These are phyloP conservation scores for Kazachstania sp. DNA, from an alignment of 1,139 yeast species.

Conservation along the genomic window DNA sequence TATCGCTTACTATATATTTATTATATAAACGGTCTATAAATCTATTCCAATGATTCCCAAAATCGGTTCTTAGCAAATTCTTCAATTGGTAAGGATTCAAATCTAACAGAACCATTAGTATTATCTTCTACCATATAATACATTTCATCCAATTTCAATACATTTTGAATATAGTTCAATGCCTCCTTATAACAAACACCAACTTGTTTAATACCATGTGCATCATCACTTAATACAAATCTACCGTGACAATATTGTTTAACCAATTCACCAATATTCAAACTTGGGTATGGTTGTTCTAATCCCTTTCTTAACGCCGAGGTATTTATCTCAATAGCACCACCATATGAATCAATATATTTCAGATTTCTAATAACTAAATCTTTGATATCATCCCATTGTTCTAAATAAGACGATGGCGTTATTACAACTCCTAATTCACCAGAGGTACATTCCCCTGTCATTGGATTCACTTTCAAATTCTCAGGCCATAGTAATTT, in stretches of 20 bases:
- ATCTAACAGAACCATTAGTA: constrained; percentile 10
- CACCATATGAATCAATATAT: constrained; percentile 50
- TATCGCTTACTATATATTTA: not conserved
- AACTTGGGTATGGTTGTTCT: constrained; percentile 72
- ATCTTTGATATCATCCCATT: constrained; percentile 69
- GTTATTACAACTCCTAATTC: constrained; percentile 33
- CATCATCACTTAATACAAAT: constrained; percentile 85
- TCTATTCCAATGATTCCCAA: constrained; percentile 14
- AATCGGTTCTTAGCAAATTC: constrained; percentile 18
- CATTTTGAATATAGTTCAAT: constrained; percentile 42
- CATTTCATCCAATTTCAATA: constrained; percentile 39
- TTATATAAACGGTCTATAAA: too few species aligned
- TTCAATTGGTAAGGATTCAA: constrained; percentile 7
- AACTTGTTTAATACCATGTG: constrained; percentile 72
- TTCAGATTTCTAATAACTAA: constrained; percentile 50
- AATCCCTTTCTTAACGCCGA: constrained; percentile 89
- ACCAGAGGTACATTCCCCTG: constrained; percentile 36
- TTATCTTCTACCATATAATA: constrained; percentile 42
- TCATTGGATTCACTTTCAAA: constrained; percentile 15
- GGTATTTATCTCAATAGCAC: constrained; percentile 75
- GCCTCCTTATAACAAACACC: constrained; percentile 67
- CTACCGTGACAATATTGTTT: constrained; percentile 43
- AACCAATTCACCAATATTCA: constrained; percentile 49
- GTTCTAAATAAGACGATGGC: constrained; percentile 35
- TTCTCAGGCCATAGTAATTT: constrained; percentile 42